Percentiles rank a stretch among this genome's conserved stretches.
These are phyloP conservation scores for Conringia planisiliqua DNA, from an alignment of 345 rosid species.

Conservation along the genomic window DNA sequence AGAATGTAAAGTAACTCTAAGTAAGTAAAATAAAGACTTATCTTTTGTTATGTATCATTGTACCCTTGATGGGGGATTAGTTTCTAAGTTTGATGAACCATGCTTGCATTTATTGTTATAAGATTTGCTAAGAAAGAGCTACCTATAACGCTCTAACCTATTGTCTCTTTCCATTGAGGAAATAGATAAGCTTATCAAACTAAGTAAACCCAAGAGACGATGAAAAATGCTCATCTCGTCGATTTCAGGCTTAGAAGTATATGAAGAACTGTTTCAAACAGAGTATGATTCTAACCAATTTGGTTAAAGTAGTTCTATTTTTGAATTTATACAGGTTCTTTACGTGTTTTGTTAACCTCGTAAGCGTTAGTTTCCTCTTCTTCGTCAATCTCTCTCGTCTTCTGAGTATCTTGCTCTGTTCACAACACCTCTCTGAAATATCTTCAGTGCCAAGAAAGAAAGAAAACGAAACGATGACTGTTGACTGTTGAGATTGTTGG, in stretches of 20 bases:
- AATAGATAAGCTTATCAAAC: too few relatives aligned
- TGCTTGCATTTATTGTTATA: background rate
- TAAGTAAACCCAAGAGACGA: too few relatives aligned
- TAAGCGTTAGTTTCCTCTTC: background rate
- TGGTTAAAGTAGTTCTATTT: too few relatives aligned
- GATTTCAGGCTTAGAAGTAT: too few relatives aligned
- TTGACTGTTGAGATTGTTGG: too few relatives aligned
- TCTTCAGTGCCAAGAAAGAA: background rate
- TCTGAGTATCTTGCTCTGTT: background rate
- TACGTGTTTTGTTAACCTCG: background rate
- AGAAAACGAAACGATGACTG: background rate
- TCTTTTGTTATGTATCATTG: background rate
- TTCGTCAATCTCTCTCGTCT: background rate
- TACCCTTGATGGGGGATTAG: conserved; percentile 11
- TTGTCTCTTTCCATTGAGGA: too few relatives aligned
- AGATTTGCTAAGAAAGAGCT: background rate
- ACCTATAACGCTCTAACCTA: background rate
- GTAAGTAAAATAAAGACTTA: background rate
- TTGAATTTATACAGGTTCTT: too few relatives aligned
- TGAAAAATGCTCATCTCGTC: too few relatives aligned
- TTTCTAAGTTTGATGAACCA: background rate
- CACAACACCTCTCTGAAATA: background rate
- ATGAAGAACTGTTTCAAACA: too few relatives aligned
- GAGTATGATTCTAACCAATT: too few relatives aligned
- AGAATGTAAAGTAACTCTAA: background rate